Evolutionary conservation across 176 grass and related monocot genomes (phyloP), one percentile per base, ranked within the genome.

Genomic region (Avena sativa): DNA sequence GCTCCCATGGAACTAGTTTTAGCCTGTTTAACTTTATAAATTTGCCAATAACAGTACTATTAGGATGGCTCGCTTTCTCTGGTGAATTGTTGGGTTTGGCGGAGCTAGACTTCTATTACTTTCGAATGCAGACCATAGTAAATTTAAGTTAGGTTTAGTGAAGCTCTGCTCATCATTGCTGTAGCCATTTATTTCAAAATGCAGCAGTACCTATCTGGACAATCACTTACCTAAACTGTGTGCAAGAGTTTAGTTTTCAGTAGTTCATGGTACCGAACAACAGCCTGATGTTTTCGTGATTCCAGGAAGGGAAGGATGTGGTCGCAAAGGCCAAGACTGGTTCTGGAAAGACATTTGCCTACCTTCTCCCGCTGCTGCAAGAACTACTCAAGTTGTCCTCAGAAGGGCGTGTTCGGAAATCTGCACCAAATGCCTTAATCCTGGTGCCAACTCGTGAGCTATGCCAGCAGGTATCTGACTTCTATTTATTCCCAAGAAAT

Each of bases 281-380:
- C 2, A 38, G 3, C 53, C 13, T 68, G 46, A 83, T 72, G 20
- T 6, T 89, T 15, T 6, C 87, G 62, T 69, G 71, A 40, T 46
- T 91, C 64, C 79, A 98, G 96, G 93, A 95, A 86, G 96, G 96
- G 16, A 98, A 98, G 84, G 93, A 98, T 95, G 90, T 95, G n/a
- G 88, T 98, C 4, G 96, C 96, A 8, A 90, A 87, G 69, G 96
- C 90, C 48, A 98, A 98, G 73, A 95, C 96, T 58, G 96, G 96
- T 62, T 98, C 96, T 4, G 96, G 96, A 72, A 98, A 98, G 86
- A 98, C 96, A 13, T 94, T 95, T 53, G 86, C 93, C 59, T 98
- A 95, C 82, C 88, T 98, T 77, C 96, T 95, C 49, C 96, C 93
- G 16, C 21, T 98, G 90, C 85, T 98, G 58, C 93, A 98, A 16